phyloP scores from a whole-genome alignment of 75 land plant genomes.

The Pseudotsuga menziesii region DNA sequence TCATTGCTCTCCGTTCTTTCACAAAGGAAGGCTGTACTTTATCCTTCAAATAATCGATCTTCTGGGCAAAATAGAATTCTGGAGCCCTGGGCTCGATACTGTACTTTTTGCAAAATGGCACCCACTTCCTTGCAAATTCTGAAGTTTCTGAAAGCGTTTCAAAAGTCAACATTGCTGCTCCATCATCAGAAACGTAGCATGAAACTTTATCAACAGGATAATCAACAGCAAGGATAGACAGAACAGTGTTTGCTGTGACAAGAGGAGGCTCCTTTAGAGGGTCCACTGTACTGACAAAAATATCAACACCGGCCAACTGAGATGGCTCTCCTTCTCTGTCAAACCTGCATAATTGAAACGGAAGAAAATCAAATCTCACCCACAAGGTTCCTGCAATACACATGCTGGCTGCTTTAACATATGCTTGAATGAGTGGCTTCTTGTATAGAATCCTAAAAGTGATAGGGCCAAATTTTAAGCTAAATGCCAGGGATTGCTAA shows the following conservation, averaged over 20 bases:
- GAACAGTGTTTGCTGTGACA: slow-evolving; percentile 84
- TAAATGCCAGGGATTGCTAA: background rate
- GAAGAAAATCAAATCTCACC: background rate
- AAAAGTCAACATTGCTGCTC: slow-evolving; percentile 90
- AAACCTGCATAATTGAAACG: slow-evolving; percentile 39
- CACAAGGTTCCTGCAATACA: background rate
- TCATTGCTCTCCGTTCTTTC: slow-evolving; percentile 88
- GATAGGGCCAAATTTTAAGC: background rate
- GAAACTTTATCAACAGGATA: slow-evolving; percentile 95
- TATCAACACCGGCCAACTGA: slow-evolving; percentile 76
- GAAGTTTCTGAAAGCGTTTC: slow-evolving; percentile 87
- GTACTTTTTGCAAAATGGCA: slow-evolving; percentile 90
- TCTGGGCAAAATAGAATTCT: slow-evolving; percentile 84
- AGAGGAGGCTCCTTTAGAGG: slow-evolving; percentile 95
- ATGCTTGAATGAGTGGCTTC: background rate
- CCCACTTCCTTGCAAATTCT: slow-evolving; percentile 94
- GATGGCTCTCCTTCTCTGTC: slow-evolving; percentile 88
- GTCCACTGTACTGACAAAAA: slow-evolving; percentile 97
- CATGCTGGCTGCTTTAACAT: background rate
- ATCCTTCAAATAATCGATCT: slow-evolving; percentile 91
- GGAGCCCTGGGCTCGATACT: slow-evolving; percentile 93
- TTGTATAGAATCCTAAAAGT: background rate
- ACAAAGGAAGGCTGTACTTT: slow-evolving; percentile 86
- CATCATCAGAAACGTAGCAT: slow-evolving; percentile 96
- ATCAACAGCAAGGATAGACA: slow-evolving; percentile 90